A percentile compares a stretch with the other conserved stretches of the same genome.
Evolutionary conservation across 345 rosid species (phyloP).

Genomic region (Arabidopsis thaliana): DNA sequence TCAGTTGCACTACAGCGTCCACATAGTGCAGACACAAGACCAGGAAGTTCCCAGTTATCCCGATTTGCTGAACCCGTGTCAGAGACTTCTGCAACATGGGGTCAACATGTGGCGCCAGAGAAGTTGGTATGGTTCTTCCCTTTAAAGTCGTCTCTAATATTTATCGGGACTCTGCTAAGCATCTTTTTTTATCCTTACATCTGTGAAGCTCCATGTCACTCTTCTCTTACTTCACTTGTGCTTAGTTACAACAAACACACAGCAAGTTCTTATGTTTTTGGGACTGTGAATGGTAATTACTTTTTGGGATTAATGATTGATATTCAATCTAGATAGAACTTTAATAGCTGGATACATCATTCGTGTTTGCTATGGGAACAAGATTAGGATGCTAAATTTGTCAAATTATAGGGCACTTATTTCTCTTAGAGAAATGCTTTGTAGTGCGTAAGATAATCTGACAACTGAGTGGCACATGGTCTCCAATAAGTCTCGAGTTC

Average conservation of each 20-base stretch:
- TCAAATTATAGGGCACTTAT: not conserved
- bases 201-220: slow-evolving; percentile 25
- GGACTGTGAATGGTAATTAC: slow-evolving; percentile 9
- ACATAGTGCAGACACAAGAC: slow-evolving; percentile 97
- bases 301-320: not conserved
- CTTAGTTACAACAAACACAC: slow-evolving; percentile 15
- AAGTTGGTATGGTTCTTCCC: slow-evolving; percentile 61
- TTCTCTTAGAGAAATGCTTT: slow-evolving; percentile 22
- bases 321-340: slow-evolving; percentile 7
- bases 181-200: slow-evolving; percentile 6
- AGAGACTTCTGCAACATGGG: slow-evolving; percentile 73
- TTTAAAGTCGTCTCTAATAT: slow-evolving; percentile 17
- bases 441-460: slow-evolving; percentile 19
- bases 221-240: slow-evolving; percentile 17
- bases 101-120: slow-evolving; percentile 56
- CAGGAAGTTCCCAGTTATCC: slow-evolving; percentile 97
- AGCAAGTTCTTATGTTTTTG: slow-evolving; percentile 18
- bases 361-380: slow-evolving; percentile 17
- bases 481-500: slow-evolving; percentile 5
- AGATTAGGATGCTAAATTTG: slow-evolving; percentile 11
- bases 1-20: slow-evolving; percentile 77
- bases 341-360: slow-evolving; percentile 8
- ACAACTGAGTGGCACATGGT: slow-evolving; percentile 15
- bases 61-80: slow-evolving; percentile 86
- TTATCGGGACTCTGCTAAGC: slow-evolving; percentile 13